Evolutionary conservation across 257 asterid species (phyloP).

Genomic region (Solanum pinnatisectum): DNA sequence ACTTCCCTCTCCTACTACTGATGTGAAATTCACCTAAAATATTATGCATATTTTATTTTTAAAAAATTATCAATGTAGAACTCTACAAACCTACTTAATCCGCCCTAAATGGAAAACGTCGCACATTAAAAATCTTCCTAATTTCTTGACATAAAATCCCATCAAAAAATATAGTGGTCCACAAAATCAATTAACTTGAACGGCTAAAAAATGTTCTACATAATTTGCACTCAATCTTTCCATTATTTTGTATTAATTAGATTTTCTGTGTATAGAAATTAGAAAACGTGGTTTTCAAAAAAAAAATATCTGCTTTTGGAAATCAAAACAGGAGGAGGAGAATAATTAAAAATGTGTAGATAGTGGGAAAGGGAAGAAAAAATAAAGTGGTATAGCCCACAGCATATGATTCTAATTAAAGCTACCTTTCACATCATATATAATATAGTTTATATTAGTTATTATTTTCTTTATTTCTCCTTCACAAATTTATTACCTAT

Average conservation of each 20-base stretch:
- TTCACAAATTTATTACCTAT: background rate
- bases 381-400: background rate
- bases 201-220: background rate
- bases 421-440: background rate
- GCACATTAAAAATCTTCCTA: background rate
- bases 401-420: background rate
- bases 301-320: background rate
- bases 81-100: background rate
- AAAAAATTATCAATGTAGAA: background rate
- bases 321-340: background rate
- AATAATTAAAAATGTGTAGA: background rate
- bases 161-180: background rate
- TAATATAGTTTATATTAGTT: background rate
- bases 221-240: background rate
- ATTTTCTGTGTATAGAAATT: background rate
- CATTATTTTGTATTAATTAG: background rate
- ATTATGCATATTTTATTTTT: accelerated
- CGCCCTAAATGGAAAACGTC: background rate
- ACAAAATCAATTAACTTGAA: background rate
- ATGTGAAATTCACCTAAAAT: background rate
- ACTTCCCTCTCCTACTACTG: background rate
- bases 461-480: background rate
- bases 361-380: background rate
- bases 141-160: background rate
- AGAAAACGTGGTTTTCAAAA: background rate